These are phyloP conservation scores for Paxillus involutus DNA, from an alignment of 768 basidiomycete genomes.

Conservation along the genomic window DNA sequence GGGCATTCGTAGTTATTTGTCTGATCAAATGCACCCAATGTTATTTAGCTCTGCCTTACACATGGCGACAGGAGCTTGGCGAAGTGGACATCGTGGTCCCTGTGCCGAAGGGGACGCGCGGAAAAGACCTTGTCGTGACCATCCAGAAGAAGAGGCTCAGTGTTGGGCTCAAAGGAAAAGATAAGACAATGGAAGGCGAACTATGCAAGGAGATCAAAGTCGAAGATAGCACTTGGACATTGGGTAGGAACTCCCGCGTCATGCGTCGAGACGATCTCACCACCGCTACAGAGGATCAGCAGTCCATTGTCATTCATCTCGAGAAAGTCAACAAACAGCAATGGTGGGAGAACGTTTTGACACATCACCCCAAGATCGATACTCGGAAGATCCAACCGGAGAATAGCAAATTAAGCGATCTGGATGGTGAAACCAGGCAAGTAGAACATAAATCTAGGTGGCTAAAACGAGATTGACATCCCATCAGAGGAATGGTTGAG, in stretches of 20 bases:
- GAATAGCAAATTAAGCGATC: slow-evolving; percentile 93
- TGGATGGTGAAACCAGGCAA: slow-evolving; percentile 92
- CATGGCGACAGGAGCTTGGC: slow-evolving; percentile 86
- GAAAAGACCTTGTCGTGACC: slow-evolving; percentile 66
- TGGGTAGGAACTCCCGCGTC: slow-evolving; percentile 56
- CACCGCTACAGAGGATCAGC: slow-evolving; percentile 67
- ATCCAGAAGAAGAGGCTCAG: slow-evolving; percentile 83
- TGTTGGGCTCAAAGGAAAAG: slow-evolving; percentile 82
- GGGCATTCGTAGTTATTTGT: slow-evolving; percentile 12
- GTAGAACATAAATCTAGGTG: slow-evolving; percentile 6
- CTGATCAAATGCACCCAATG: slow-evolving; percentile 15
- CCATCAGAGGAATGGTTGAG: slow-evolving; percentile 88
- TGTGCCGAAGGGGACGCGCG: slow-evolving; percentile 86
- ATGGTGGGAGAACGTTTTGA: slow-evolving; percentile 98
- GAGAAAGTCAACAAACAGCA: slow-evolving; percentile 86
- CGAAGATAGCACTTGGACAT: slow-evolving; percentile 96
- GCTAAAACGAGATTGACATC: slow-evolving; percentile 9
- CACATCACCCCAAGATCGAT: slow-evolving; percentile 95
- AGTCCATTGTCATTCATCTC: slow-evolving; percentile 70
- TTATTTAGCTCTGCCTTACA: slow-evolving; percentile 77
- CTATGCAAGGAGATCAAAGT: slow-evolving; percentile 92
- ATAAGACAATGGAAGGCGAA: slow-evolving; percentile 85
- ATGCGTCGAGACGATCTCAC: slow-evolving; percentile 6
- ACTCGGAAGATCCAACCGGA: slow-evolving; percentile 93
- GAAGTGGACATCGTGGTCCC: slow-evolving; percentile 84